Evolutionary conservation across 768 basidiomycete genomes (phyloP).

Genomic region (Lentinula lateritia): DNA sequence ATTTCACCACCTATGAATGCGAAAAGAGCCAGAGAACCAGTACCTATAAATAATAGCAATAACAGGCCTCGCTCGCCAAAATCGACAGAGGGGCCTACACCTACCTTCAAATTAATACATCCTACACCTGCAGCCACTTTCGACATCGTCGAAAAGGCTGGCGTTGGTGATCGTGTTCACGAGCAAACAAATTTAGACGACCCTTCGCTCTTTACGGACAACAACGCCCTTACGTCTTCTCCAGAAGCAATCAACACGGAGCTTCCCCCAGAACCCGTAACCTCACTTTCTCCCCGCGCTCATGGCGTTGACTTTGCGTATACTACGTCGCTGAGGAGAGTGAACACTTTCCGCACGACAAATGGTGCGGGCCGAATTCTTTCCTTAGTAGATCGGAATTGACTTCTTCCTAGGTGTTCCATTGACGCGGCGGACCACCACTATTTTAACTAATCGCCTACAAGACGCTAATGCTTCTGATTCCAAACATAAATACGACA

Average conservation of each 20-base stretch:
- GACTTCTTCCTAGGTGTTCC: slow-evolving; percentile 14
- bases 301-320: background rate
- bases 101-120: slow-evolving; percentile 2
- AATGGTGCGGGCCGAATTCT: background rate
- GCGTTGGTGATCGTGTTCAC: background rate
- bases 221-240: slow-evolving; percentile 26
- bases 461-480: slow-evolving; percentile 11
- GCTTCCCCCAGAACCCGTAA: slow-evolving; percentile 15
- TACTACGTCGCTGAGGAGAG: slow-evolving; percentile 1
- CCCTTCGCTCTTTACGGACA: slow-evolving; percentile 17
- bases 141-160: slow-evolving; percentile 2
- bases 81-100: background rate
- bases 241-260: slow-evolving; percentile 21
- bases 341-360: background rate
- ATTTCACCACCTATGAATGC: slow-evolving; percentile 27
- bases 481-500: slow-evolving; percentile 27
- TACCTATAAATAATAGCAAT: background rate
- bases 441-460: slow-evolving; percentile 18
- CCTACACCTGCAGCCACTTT: slow-evolving; percentile 8
- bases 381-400: background rate
- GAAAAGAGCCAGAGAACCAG: slow-evolving; percentile 7
- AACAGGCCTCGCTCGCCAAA: background rate
- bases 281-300: slow-evolving; percentile 1
- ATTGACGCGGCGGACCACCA: slow-evolving; percentile 25
- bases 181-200: background rate